Percentiles rank a stretch among this genome's conserved stretches.
These are phyloP conservation scores for Aschersonia sp. DNA, from an alignment of 2,329 filamentous ascomycete genomes.

Conservation along the genomic window DNA sequence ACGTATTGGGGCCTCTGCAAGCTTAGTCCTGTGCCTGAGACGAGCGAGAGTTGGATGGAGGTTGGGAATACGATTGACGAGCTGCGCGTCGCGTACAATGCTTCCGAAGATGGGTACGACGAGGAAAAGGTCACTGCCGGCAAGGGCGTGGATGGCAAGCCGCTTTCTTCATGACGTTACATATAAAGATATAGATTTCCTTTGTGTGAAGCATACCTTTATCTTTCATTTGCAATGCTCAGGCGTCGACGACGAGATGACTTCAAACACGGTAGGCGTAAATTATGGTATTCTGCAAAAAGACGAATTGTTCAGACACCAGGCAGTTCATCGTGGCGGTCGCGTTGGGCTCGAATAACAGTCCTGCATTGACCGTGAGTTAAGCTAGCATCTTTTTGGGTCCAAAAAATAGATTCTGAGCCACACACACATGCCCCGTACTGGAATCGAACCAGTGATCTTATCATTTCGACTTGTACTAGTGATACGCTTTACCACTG, in stretches of 20 bases:
- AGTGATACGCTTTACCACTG: constrained; percentile 17
- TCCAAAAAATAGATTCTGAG: background rate
- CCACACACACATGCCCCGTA: constrained; percentile 8
- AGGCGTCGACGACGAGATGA: too few relatives aligned
- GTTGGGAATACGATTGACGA: constrained; percentile 50
- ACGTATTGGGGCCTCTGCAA: constrained; percentile 60
- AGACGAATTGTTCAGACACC: too few relatives aligned
- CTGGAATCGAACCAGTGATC: constrained; percentile 16
- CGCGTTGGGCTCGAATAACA: too few relatives aligned
- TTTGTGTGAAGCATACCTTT: background rate
- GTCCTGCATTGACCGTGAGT: too few relatives aligned
- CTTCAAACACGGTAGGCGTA: too few relatives aligned
- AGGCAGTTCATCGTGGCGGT: too few relatives aligned
- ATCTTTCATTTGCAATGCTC: too few relatives aligned
- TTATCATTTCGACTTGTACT: constrained; percentile 12
- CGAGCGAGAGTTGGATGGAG: constrained; percentile 65
- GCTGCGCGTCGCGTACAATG: constrained; percentile 30
- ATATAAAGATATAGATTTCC: background rate
- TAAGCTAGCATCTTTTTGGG: background rate
- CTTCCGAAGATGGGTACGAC: constrained; percentile 21
- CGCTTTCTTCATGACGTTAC: constrained; percentile 6
- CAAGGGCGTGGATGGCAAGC: constrained; percentile 2
- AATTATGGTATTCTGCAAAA: too few relatives aligned
- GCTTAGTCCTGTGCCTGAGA: constrained; percentile 58
- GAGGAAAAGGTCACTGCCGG: constrained; percentile 14